A percentile compares a stretch with the other conserved stretches of the same genome.
These are phyloP conservation scores for Grigorovia transvaalensis DNA, from an alignment of 805 yeast genomes.

Conservation along the genomic window DNA sequence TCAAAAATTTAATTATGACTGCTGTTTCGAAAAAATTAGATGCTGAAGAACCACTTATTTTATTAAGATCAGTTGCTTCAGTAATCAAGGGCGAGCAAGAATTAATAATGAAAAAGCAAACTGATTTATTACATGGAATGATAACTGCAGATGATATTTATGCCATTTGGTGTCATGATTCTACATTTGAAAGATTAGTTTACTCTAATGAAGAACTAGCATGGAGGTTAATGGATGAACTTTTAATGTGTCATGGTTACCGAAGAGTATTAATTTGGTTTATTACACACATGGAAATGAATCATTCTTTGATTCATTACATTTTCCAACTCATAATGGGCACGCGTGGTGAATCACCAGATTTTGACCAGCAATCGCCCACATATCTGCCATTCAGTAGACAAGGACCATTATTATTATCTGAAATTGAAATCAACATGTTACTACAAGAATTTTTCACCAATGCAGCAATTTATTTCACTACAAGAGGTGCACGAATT, in stretches of 20 bases:
- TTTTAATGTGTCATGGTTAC: constrained; percentile 57
- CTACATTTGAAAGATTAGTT: constrained; percentile 42
- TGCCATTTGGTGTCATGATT: constrained; percentile 34
- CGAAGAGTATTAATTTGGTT: constrained; percentile 59
- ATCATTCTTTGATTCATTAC: constrained; percentile 48
- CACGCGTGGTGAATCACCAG: constrained; percentile 36
- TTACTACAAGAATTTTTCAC: constrained; percentile 58
- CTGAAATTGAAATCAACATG: constrained; percentile 56
- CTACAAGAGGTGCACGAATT: constrained; percentile 20
- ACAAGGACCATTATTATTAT: constrained; percentile 42
- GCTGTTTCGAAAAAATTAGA: constrained; percentile 14
- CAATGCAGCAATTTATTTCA: constrained; percentile 38
- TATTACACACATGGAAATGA: constrained; percentile 50
- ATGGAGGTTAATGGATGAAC: constrained; percentile 52
- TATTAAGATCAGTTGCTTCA: constrained; percentile 38
- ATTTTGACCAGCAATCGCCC: constrained; percentile 8
- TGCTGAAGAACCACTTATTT: constrained; percentile 8
- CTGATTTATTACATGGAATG: constrained; percentile 1
- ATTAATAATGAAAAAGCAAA: constrained; percentile 8
- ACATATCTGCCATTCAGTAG: constrained; percentile 38
- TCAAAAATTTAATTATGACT: constrained; percentile 9
- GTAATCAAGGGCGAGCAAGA: constrained; percentile 38
- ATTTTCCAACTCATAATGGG: constrained; percentile 51
- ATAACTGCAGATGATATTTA: constrained; percentile 44
- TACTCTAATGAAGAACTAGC: constrained; percentile 43